These are phyloP conservation scores for Amoeboaphelidium occidentale DNA, from an alignment of 371 early-diverging fungal species.

Conservation along the genomic window DNA sequence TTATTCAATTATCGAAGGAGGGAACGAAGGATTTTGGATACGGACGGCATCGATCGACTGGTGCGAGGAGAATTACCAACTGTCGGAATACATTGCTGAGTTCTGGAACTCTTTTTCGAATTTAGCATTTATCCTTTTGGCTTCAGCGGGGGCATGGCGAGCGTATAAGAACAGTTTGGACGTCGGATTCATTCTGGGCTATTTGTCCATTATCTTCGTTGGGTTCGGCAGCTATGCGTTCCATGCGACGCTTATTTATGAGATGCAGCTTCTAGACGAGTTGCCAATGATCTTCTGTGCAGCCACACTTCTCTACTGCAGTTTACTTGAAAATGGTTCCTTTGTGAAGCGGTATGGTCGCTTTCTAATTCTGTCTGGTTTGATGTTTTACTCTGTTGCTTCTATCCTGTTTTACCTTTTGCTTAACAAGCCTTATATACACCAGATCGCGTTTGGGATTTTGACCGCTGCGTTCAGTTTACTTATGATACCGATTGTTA, in stretches of 20 bases:
- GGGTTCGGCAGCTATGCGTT: slow-evolving; percentile 40
- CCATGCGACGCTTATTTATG: slow-evolving; percentile 49
- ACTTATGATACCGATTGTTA: no score
- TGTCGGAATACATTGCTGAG: slow-evolving; percentile 35
- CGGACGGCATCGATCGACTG: not conserved
- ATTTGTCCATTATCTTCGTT: slow-evolving; percentile 28
- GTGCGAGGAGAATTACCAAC: slow-evolving; percentile 26
- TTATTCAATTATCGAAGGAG: no score
- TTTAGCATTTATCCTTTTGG: slow-evolving; percentile 22
- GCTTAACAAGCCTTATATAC: not conserved
- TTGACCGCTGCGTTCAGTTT: not conserved
- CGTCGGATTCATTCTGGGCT: slow-evolving; percentile 25
- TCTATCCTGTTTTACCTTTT: not conserved
- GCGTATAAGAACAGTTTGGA: slow-evolving; percentile 19
- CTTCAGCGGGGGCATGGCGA: slow-evolving; percentile 24
- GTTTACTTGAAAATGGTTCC: not conserved
- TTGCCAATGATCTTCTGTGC: slow-evolving; percentile 23
- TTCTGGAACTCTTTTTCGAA: slow-evolving; percentile 47
- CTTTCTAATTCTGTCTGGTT: not conserved
- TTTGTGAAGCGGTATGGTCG: not conserved
- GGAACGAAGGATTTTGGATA: not conserved
- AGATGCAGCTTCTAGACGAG: slow-evolving; percentile 49
- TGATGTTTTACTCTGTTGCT: not conserved
- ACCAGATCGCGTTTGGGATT: not conserved
- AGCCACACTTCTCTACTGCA: not conserved